These are phyloP conservation scores for Blastobotrys elegans DNA, from an alignment of 1,139 yeast species.

Conservation along the genomic window DNA sequence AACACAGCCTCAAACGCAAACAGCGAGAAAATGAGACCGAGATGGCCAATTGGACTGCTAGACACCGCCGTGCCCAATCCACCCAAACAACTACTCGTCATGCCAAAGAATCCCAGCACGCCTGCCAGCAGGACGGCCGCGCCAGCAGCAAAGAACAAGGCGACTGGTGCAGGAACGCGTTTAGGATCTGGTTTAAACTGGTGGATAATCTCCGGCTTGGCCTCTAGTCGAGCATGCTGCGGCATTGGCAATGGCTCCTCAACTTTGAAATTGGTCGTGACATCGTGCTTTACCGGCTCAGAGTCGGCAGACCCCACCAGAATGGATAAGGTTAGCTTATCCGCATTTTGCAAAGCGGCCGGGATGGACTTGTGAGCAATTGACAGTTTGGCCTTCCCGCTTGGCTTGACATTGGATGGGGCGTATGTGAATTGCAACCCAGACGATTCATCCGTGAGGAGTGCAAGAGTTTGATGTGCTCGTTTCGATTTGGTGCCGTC, in stretches of 20 bases:
- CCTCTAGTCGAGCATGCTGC: slow-evolving; percentile 31
- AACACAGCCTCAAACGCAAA: slow-evolving; percentile 60
- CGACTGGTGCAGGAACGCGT: slow-evolving; percentile 51
- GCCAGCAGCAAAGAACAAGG: slow-evolving; percentile 50
- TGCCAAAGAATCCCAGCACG: slow-evolving; percentile 24
- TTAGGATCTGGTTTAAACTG: slow-evolving; percentile 53
- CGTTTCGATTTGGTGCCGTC: slow-evolving; percentile 20
- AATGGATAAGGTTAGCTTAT: slow-evolving; percentile 21
- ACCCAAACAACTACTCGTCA: slow-evolving; percentile 19
- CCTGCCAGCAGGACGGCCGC: slow-evolving; percentile 36
- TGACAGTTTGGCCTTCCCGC: slow-evolving; percentile 28
- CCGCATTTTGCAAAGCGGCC: slow-evolving; percentile 22
- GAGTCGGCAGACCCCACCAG: slow-evolving; percentile 27
- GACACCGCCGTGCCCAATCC: slow-evolving; percentile 23
- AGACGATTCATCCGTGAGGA: slow-evolving; percentile 22
- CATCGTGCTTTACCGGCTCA: slow-evolving; percentile 16
- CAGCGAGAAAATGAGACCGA: slow-evolving; percentile 49
- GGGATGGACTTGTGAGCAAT: slow-evolving; percentile 31
- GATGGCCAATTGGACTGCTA: slow-evolving; percentile 36
- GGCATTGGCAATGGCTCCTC: slow-evolving; percentile 14
- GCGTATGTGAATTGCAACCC: slow-evolving; percentile 26
- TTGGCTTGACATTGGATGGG: slow-evolving; percentile 24
- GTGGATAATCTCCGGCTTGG: slow-evolving; percentile 66
- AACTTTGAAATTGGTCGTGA: slow-evolving; percentile 17
- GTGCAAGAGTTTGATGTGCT: slow-evolving; percentile 31